These are phyloP conservation scores for Staphylotrichum longicolle DNA, from an alignment of 495 filamentous ascomycete species.

Conservation along the genomic window DNA sequence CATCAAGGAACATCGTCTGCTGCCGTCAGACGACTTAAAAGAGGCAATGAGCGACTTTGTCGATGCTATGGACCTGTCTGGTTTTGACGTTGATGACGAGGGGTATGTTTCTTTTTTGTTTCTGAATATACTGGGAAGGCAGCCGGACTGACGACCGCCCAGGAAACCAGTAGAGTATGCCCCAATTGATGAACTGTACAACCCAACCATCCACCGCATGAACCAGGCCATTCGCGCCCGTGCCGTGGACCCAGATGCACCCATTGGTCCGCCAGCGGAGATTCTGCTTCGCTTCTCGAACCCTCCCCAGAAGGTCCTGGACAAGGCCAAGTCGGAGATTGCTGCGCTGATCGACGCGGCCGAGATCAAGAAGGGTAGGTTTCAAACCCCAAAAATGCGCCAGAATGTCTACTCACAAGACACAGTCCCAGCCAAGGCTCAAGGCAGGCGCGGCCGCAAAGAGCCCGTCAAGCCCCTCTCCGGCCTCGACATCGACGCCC, in stretches of 20 bases:
- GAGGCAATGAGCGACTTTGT: conserved; percentile 87
- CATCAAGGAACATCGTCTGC: conserved; percentile 78
- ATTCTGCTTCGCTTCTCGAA: conserved; percentile 72
- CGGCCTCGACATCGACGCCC: conserved; percentile 78
- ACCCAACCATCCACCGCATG: conserved; percentile 88
- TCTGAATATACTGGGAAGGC: neutral
- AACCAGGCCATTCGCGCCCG: conserved; percentile 80
- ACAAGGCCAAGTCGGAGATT: conserved; percentile 55
- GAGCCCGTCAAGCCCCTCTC: conserved; percentile 82
- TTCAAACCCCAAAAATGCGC: too few relatives aligned
- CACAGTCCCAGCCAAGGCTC: conserved; percentile 78
- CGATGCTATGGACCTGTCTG: conserved; percentile 86
- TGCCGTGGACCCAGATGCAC: conserved; percentile 68
- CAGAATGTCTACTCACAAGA: conserved; percentile 1
- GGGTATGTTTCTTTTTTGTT: conserved; percentile 50
- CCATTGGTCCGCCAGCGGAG: conserved; percentile 63
- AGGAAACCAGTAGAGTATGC: conserved; percentile 72
- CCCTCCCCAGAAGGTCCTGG: conserved; percentile 64
- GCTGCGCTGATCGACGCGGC: conserved; percentile 64
- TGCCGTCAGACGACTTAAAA: conserved; percentile 71
- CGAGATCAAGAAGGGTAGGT: conserved; percentile 79
- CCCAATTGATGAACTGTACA: conserved; percentile 78
- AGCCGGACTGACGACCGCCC: conserved; percentile 32
- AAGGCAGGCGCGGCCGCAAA: conserved; percentile 65
- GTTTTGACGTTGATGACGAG: conserved; percentile 58